Evolutionary conservation across 495 filamentous ascomycete species (phyloP), one percentile per base, ranked within the genome.

Genomic region (Lasiosphaeria ovina): DNA sequence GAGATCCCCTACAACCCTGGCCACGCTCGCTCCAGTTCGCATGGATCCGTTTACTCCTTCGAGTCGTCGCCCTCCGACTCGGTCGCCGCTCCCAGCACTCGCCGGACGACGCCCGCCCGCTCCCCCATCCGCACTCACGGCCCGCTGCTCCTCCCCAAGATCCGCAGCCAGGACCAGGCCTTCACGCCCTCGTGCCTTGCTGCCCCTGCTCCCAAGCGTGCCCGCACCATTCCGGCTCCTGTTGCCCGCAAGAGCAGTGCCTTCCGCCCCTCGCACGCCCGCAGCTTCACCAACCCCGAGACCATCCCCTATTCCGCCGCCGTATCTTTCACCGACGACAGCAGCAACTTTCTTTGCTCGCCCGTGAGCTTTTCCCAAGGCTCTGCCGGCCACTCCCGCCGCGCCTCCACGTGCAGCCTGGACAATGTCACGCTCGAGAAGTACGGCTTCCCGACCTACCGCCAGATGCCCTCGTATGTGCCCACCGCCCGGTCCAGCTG

Each of bases 61-160:
- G 85, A 90, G 70, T 91, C 88, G 47, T 93, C 91, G 62, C 89
- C 91, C 58, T 89, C 87, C 73, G 90, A 88, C 63, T 84, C 86
- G 42, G 62, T 74, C 47, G 49, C 60, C 17, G 65, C 73, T 9
- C 59, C 68, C 51, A 79, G 83, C 75, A 93, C 90, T 32, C 77
- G 81, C 59, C 76, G 82, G 58, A 93, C 89, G 54, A 93, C 89
- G 38, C 91, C 92, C 17, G 79, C 79, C 49, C 76, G 83, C 58
- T 90, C 89, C 33, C 92, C 92, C 57, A 85, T 92, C 65, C 81
- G 87, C 32, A 87, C 92, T 40, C 85, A 89, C 78, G 92, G 91
- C 11, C 91, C 91, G 38, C 77, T 89, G 34, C 81, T 97, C 55
- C 80, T 97, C 34, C 93, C 93, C 59, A 93, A 90, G 79, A 91